Conservation (phyloP, 495 filamentous ascomycete genomes). For the Apiosordaria backusii region DNA sequence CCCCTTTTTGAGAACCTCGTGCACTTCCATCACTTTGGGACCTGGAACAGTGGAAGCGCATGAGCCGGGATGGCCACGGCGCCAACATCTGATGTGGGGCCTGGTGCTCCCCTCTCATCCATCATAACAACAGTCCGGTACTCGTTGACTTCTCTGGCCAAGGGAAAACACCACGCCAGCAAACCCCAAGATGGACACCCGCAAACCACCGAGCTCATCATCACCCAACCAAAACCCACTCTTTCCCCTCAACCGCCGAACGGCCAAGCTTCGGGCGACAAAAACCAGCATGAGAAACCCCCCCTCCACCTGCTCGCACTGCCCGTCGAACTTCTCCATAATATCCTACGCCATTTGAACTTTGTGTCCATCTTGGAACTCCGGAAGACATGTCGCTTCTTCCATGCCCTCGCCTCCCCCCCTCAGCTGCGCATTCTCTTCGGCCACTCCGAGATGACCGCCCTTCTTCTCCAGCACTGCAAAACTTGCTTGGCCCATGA, state of each 20-base stretch:
- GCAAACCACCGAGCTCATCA: background rate
- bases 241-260: background rate
- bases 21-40: too few species aligned
- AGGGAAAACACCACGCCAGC: background rate
- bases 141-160: background rate
- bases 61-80: background rate
- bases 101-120: background rate
- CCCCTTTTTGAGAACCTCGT: too few species aligned
- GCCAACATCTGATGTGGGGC: background rate
- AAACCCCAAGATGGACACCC: background rate
- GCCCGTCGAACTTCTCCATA: conserved; percentile 33
- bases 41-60: background rate
- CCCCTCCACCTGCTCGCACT: conserved; percentile 25
- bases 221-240: background rate
- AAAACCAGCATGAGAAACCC: background rate
- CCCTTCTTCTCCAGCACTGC: conserved; percentile 28
- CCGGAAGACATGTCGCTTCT: conserved; percentile 31
- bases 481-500: conserved; percentile 24
- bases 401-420: conserved; percentile 24
- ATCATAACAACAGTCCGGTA: background rate
- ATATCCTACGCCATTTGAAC: conserved; percentile 24
- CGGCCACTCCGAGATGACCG: conserved; percentile 16
- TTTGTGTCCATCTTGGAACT: conserved; percentile 32
- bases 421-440: conserved; percentile 23
- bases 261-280: background rate